Evolutionary conservation across 352 stramenopile genomes (phyloP).

Genomic region (Peronosclerospora sorghi): DNA sequence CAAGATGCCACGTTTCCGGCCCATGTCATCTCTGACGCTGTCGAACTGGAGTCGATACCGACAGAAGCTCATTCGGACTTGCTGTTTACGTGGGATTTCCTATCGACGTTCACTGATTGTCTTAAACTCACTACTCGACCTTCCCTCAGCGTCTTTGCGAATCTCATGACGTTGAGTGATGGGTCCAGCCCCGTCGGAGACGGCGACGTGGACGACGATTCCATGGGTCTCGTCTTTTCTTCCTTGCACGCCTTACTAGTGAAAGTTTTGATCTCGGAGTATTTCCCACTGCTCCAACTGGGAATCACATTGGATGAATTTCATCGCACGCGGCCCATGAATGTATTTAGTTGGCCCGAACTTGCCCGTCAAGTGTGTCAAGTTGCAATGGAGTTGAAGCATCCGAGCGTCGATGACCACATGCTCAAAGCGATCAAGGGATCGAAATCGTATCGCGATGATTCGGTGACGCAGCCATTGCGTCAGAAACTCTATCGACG

Average conservation of each 20-base stretch:
- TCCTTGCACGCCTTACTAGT: conserved; percentile 45
- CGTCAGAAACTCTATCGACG: conserved; percentile 30
- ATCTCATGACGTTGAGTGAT: conserved; percentile 36
- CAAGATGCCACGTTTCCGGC: conserved; percentile 22
- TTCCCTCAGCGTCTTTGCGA: conserved; percentile 40
- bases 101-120: conserved; percentile 63
- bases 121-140: conserved; percentile 37
- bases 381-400: conserved; percentile 58
- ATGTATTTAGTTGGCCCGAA: conserved; percentile 74
- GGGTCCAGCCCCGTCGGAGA: conserved; percentile 38
- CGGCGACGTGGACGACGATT: conserved; percentile 38
- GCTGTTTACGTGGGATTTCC: conserved; percentile 67
- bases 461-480: conserved; percentile 43
- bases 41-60: conserved; percentile 32
- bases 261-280: conserved; percentile 41
- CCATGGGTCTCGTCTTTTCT: conserved; percentile 30
- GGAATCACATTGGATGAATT: conserved; percentile 63
- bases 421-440: conserved; percentile 68
- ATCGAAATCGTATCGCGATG: conserved; percentile 58
- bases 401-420: conserved; percentile 57
- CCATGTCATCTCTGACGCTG: conserved; percentile 19
- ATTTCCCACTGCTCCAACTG: conserved; percentile 61
- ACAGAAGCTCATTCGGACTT: conserved; percentile 37
- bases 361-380: conserved; percentile 62
- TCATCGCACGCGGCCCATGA: conserved; percentile 59